Conservation (phyloP, 2,329 filamentous ascomycete species). For the Fusarium piperis region DNA sequence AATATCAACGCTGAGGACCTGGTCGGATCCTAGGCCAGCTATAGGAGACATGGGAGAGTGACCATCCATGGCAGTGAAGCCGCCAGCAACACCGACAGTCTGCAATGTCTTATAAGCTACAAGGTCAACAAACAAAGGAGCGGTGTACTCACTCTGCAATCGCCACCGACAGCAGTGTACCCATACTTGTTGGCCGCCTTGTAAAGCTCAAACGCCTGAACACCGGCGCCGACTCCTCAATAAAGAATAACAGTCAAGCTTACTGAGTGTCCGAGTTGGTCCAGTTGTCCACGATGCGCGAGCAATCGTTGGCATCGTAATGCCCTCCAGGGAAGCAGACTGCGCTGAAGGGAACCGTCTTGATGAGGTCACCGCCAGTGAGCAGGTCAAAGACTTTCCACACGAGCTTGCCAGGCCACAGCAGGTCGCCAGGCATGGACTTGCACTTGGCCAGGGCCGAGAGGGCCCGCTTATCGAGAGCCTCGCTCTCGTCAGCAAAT, state of each 20-base stretch:
- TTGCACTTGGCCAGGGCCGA: constrained; percentile 39
- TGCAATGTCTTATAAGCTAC: constrained; percentile 10
- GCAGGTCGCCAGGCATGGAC: constrained; percentile 44
- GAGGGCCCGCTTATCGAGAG: constrained; percentile 29
- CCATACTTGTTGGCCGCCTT: constrained; percentile 57
- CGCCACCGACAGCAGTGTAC: constrained; percentile 62
- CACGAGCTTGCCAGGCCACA: constrained; percentile 40
- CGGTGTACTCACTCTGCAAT: constrained; percentile 49
- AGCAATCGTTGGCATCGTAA: constrained; percentile 43
- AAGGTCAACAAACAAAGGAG: background rate
- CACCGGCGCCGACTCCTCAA: constrained; percentile 56
- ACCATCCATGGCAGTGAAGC: constrained; percentile 53
- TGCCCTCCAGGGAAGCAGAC: constrained; percentile 43
- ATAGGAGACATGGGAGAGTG: constrained; percentile 58
- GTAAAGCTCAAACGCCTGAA: constrained; percentile 63
- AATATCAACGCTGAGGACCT: constrained; percentile 60
- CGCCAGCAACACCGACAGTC: constrained; percentile 43
- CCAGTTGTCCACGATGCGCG: constrained; percentile 42
- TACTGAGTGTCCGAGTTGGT: constrained; percentile 30
- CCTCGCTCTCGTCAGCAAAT: constrained; percentile 39
- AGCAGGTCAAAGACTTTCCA: constrained; percentile 49
- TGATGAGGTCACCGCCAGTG: constrained; percentile 44
- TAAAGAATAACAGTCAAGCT: background rate
- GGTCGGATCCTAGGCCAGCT: constrained; percentile 57
- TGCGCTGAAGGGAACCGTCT: constrained; percentile 45